These are phyloP conservation scores for Persicaria maculosa DNA, from an alignment of 148 eudicot genomes.

Conservation along the genomic window DNA sequence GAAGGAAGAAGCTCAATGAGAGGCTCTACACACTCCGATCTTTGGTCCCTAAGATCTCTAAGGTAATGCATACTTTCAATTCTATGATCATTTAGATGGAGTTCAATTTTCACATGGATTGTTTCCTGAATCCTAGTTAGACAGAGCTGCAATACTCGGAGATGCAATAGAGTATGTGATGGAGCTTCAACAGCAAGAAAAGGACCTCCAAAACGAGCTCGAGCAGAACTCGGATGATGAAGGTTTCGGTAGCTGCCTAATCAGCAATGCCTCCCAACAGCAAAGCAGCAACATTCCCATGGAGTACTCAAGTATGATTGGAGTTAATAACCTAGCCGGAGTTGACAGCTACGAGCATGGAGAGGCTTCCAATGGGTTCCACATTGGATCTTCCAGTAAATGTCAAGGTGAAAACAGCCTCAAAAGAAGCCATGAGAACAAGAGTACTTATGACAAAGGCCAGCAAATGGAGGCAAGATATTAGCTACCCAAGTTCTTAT, in stretches of 20 bases:
- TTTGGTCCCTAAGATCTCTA: conserved; percentile 82
- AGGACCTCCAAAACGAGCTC: conserved; percentile 62
- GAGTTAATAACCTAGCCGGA: neutral
- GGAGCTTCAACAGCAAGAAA: conserved; percentile 62
- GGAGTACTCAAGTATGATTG: conserved; percentile 22
- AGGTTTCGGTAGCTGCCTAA: conserved; percentile 17
- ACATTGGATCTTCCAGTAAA: conserved; percentile 23
- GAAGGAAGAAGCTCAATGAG: conserved; percentile 88
- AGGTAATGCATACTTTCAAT: conserved; percentile 34
- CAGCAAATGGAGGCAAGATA: conserved; percentile 83
- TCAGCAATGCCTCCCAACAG: neutral
- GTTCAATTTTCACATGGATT: neutral
- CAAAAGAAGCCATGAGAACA: conserved; percentile 30
- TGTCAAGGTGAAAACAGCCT: conserved; percentile 19
- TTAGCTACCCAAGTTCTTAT: neutral
- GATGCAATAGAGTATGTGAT: conserved; percentile 87
- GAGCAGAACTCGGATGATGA: conserved; percentile 71
- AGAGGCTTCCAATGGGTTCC: conserved; percentile 27
- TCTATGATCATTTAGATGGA: neutral
- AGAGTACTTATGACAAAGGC: conserved; percentile 35
- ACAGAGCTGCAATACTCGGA: conserved; percentile 81
- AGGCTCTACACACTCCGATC: conserved; percentile 74
- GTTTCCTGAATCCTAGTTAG: conserved; percentile 39
- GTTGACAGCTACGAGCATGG: conserved; percentile 24
- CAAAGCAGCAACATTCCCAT: conserved; percentile 20